Evolutionary conservation across 495 filamentous ascomycete genomes (phyloP).

Genomic region (Aspergillus cavernicola): DNA sequence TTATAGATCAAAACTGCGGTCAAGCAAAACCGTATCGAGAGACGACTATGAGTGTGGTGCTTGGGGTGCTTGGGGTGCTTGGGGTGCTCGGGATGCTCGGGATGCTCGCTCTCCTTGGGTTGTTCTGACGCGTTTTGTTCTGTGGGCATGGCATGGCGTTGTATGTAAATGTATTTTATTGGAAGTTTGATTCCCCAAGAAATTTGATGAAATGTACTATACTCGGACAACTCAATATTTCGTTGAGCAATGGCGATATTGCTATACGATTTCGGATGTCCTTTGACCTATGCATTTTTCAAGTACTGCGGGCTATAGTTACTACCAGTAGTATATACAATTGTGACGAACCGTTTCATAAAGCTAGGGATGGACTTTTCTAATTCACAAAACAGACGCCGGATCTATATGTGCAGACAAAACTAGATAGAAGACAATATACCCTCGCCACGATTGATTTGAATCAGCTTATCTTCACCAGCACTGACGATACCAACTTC

Average conservation of each 20-base stretch:
- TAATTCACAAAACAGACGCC: conserved; percentile 32
- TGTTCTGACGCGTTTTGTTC: conserved; percentile 20
- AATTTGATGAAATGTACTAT: conserved; percentile 32
- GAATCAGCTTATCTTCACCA: conserved; percentile 88
- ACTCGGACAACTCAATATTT: conserved; percentile 9
- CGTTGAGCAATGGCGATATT: background rate
- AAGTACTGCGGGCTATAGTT: background rate
- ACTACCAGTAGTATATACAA: background rate
- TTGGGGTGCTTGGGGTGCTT: conserved; percentile 4
- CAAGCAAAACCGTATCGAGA: conserved; percentile 76
- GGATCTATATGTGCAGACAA: conserved; percentile 30
- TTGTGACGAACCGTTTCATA: background rate
- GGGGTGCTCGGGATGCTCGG: too few relatives aligned
- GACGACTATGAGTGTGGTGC: conserved; percentile 35
- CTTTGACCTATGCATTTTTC: too few relatives aligned
- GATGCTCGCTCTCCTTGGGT: conserved; percentile 20
- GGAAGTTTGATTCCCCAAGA: conserved; percentile 8
- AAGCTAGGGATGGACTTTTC: conserved; percentile 32
- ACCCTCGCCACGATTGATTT: conserved; percentile 71
- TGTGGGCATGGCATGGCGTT: conserved; percentile 43
- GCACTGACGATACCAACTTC: conserved; percentile 84
- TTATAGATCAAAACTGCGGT: conserved; percentile 66
- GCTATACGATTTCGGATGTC: background rate
- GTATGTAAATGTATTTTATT: conserved; percentile 21
- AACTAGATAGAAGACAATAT: conserved; percentile 37